These are phyloP conservation scores for Cyclostephanos invisitatus DNA, from an alignment of 108 stramenopile species.

Conservation along the genomic window DNA sequence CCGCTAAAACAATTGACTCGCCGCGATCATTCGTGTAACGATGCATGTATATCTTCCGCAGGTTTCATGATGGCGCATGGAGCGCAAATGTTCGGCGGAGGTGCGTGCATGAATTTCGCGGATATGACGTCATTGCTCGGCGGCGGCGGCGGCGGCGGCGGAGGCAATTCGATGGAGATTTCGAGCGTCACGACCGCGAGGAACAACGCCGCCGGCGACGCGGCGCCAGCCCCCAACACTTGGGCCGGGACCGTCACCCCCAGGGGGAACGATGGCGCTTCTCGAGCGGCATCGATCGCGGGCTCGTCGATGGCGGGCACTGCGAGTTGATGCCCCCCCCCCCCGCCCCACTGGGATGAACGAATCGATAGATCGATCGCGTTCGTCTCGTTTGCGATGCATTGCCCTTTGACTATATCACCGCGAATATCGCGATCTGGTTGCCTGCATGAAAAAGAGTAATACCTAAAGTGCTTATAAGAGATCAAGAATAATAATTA, in stretches of 20 bases:
- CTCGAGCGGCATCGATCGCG: background rate
- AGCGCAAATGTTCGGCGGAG: constrained; percentile 21
- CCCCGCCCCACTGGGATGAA: too few relatives aligned
- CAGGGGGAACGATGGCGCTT: constrained; percentile 4
- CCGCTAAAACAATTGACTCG: too few relatives aligned
- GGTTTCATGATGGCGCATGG: constrained; percentile 8
- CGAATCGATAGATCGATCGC: too few relatives aligned
- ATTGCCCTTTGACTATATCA: too few relatives aligned
- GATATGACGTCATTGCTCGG: constrained; percentile 10
- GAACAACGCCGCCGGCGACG: background rate
- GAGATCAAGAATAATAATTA: too few relatives aligned
- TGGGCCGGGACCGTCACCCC: constrained; percentile 7
- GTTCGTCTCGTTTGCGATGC: too few relatives aligned
- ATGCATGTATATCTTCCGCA: background rate
- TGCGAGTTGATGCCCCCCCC: background rate
- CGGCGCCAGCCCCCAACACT: background rate
- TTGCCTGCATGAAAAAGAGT: too few relatives aligned
- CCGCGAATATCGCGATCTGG: too few relatives aligned
- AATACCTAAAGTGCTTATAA: too few relatives aligned
- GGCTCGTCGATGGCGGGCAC: constrained; percentile 10
- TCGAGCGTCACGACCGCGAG: background rate
- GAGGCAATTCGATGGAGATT: constrained; percentile 2
- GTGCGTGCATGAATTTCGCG: constrained; percentile 1
- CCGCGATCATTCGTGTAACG: background rate
- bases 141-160: background rate